Evolutionary conservation across 2,329 filamentous ascomycete genomes (phyloP).

Genomic region (Aspergillus ustus): DNA sequence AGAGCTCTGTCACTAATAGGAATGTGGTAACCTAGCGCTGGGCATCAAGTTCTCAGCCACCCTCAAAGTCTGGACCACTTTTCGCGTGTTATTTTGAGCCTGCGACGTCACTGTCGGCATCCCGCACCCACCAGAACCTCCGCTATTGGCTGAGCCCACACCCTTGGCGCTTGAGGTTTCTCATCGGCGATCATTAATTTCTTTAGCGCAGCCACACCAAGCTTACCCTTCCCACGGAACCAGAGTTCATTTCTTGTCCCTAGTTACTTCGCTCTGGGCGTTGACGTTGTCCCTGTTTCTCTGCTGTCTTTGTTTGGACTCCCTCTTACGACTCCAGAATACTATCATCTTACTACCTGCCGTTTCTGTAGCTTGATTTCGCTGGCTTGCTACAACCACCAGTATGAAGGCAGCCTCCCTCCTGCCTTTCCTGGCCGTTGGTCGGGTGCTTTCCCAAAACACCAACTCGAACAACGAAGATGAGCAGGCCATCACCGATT

Average conservation of each 20-base stretch:
- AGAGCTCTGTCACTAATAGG: not conserved
- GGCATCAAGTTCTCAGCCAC: not conserved
- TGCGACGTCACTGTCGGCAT: not conserved
- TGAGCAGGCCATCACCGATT: slow-evolving; percentile 20
- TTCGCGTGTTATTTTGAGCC: not conserved
- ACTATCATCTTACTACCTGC: not conserved
- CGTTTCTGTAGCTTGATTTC: not conserved
- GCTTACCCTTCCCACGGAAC: not conserved
- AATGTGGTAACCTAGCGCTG: slow-evolving; percentile 1
- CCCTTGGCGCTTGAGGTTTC: not conserved
- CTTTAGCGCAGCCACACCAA: not conserved
- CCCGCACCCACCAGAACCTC: not conserved
- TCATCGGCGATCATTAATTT: not conserved
- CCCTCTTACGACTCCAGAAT: not conserved
- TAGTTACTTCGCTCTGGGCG: not conserved
- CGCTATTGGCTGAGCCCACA: not conserved
- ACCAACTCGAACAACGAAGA: slow-evolving; percentile 1
- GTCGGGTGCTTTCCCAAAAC: slow-evolving; percentile 14
- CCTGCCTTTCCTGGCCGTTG: slow-evolving; percentile 21
- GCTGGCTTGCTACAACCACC: not conserved
- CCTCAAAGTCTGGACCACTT: not conserved
- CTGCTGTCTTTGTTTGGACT: not conserved
- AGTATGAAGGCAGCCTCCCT: slow-evolving; percentile 21
- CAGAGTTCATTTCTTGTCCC: not conserved
- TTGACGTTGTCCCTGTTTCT: not conserved